Base-by-base conservation (phyloP, 2,329 filamentous ascomycete genomes). In the Rasamsonia emersonii region DNA sequence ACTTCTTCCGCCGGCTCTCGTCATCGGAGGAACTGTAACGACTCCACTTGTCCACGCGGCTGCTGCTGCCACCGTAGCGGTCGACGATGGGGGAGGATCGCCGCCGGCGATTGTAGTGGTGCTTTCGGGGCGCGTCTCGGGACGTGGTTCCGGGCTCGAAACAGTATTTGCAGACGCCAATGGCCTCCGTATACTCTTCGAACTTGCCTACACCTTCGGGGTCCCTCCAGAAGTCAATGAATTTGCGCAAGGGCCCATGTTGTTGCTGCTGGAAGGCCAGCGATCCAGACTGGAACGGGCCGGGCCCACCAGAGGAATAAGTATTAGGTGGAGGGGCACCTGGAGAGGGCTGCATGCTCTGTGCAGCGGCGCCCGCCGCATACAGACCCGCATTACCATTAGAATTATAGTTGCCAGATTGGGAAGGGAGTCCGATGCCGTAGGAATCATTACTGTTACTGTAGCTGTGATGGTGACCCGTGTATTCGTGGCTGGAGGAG, bases 151-250 rank as follows among this genome's bases (percentile, higher is more conserved):
- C 64, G 5, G 75, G 75, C 38, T 78, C 74, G 45, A 80, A 80
- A 50, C 76, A 80, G 43, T 76, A 62, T 40, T 69, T 75, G 57
- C 76, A 80, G 2, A 79, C 70, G 14, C 76, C 76, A 43, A 78
- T 79, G 37, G 72, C 70, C 53, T 80, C 74, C 1, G 75, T 79
- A 45, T 80, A 80, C 47, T 79, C 75, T 51, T 80, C 76, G 59
- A 77, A 79, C 48, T 71, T 70, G 11, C 67, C 68, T 1, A 79
- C 73, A n/a, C 75, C 76, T 40, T 79, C 74, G 1, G 74, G 67
- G 39, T 73, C 76, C 47, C 67, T 75, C 71, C 70, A 78, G 62
- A 69, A 79, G 45, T 73, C 71, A 23, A 74, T 62, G 18, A 77
- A 62, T 30, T 62, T 68, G 21, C 61, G 62, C 2, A 79, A 59